Base-by-base conservation (phyloP, 2,329 filamentous ascomycete genomes). In the Aureobasidium mangrovei region DNA sequence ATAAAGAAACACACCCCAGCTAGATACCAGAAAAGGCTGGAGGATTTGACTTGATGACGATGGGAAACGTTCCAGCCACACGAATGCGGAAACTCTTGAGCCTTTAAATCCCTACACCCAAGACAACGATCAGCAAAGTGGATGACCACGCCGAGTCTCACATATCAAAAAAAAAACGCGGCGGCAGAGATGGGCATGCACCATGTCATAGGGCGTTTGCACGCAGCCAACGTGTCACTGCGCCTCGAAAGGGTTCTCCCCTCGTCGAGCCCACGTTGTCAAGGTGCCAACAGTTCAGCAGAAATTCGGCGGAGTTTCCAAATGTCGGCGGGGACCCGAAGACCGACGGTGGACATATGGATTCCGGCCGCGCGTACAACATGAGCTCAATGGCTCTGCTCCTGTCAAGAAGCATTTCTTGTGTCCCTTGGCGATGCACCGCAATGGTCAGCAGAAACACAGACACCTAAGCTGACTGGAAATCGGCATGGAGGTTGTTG, bases 141-240 rank as follows among this genome's bases (percentile, higher is more conserved):
- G 39, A 53, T 44, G 49, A 53, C 49, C 26, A 44, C 40, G 49
- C 40, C 49, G 35, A 53, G 49, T 36, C 49, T 29, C 38, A 18
- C 39, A 52, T 36, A 33, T 41, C 47, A 27, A n/a, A 9, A 31
- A 9, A 31, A 31, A n/a, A 28, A 26, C 9, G 18, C 18, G 18
- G 18, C 18, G 29, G 18, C 1, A 18, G 5, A 8, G 39, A 29
- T 42, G 42, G 10, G 31, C 48, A 43, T 43, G 39, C 24, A 43
- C 28, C 3, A 52, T 52, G 39, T 32, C 39, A 35, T 52, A 35
- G 38, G 7, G 18, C 24, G 10, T n/a, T 18, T 9, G 10, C 38
- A 7, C 31, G 24, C 10, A 36, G 29, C 10, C 9, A 42, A 42
- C 47, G 38, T 51, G 36, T 33, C 29, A 36, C 48, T 52, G 48